Conservation (phyloP, 2,329 filamentous ascomycete species). For the Sporothrix phasma region DNA sequence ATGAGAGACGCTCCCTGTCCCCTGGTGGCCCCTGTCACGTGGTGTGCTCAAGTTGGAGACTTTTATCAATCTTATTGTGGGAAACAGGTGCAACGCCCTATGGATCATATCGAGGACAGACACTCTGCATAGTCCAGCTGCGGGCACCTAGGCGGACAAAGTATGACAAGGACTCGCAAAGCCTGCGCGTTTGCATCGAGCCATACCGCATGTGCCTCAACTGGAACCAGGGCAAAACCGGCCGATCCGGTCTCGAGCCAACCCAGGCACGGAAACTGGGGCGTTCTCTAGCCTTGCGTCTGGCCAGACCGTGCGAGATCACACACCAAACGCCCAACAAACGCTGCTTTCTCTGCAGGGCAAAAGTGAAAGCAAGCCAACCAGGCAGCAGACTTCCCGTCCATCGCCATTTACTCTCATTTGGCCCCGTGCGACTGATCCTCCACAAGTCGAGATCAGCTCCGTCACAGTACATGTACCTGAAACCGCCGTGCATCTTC, state of each 20-base stretch:
- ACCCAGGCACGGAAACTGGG: background rate
- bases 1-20: background rate
- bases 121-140: background rate
- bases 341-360: too few relatives aligned
- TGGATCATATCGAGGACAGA: too few relatives aligned
- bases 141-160: background rate
- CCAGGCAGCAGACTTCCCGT: background rate
- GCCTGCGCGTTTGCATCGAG: background rate
- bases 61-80: background rate
- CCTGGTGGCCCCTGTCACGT: too few relatives aligned
- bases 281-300: background rate
- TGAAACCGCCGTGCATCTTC: slow-evolving; percentile 1
- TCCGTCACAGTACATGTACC: background rate
- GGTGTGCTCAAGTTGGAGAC: background rate
- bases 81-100: background rate
- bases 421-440: slow-evolving; percentile 2
- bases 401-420: background rate
- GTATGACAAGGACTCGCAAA: background rate
- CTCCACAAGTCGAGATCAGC: background rate
- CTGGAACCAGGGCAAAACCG: background rate
- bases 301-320: slow-evolving; percentile 3
- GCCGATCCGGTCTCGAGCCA: slow-evolving; percentile 3
- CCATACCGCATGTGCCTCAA: background rate
- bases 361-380: background rate
- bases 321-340: background rate